These are phyloP conservation scores for Aspergillus hancockii DNA, from an alignment of 495 filamentous ascomycete species.

Conservation along the genomic window DNA sequence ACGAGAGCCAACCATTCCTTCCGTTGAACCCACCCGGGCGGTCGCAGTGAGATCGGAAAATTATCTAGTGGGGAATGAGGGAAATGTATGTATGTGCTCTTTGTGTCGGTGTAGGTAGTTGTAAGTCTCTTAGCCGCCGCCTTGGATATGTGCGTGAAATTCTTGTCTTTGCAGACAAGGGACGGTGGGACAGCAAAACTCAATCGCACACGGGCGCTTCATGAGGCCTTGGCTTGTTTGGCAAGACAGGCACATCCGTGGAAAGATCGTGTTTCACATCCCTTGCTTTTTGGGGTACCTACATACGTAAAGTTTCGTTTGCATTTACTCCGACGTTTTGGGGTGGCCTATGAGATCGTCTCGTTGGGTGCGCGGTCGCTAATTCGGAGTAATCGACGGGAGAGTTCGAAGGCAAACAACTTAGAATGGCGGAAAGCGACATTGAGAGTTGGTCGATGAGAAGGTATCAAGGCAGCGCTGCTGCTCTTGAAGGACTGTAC, in stretches of 20 bases:
- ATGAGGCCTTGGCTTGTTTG: not conserved
- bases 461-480: no score
- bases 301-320: not conserved
- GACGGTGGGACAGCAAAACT: not conserved
- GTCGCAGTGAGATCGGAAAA: not conserved
- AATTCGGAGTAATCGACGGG: not conserved
- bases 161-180: not conserved
- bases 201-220: slow-evolving; percentile 12
- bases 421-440: not conserved
- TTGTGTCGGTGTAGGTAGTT: not conserved
- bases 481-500: no score
- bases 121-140: not conserved
- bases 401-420: not conserved
- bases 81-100: not conserved
- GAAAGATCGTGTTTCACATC: slow-evolving; percentile 17
- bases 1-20: not conserved
- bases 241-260: not conserved
- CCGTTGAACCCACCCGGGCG: not conserved
- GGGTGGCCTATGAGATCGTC: slow-evolving; percentile 5
- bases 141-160: not conserved
- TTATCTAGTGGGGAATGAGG: not conserved
- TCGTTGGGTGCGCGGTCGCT: not conserved
- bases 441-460: no score
- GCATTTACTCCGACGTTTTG: slow-evolving; percentile 2
- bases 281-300: slow-evolving; percentile 13